Conservation (phyloP, 306 rosid species). For the Gastrolobium bilobum region DNA sequence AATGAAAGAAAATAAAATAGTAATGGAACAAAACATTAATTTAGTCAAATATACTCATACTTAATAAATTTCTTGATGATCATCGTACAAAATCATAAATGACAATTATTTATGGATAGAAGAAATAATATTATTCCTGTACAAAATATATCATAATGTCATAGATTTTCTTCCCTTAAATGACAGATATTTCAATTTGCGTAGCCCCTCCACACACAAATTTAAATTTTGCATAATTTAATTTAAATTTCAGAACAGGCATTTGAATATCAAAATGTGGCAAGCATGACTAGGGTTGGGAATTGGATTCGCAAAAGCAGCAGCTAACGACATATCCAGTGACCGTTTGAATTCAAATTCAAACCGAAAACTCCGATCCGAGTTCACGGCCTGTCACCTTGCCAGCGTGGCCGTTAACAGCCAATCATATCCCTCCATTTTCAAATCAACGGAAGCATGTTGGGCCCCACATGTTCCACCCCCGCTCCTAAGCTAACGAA, state of each 20-base stretch:
- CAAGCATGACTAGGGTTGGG: slow-evolving; percentile 39
- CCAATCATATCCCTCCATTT: slow-evolving; percentile 44
- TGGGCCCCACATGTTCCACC: slow-evolving; percentile 66
- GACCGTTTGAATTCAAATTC: slow-evolving; percentile 87
- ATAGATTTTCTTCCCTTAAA: slow-evolving; percentile 28
- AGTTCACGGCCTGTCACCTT: slow-evolving; percentile 49
- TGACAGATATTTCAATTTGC: neutral
- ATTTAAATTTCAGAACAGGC: neutral
- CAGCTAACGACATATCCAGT: slow-evolving; percentile 56
- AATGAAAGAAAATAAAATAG: too few relatives aligned
- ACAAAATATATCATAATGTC: neutral
- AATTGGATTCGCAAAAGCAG: slow-evolving; percentile 28
- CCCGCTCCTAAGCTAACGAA: slow-evolving; percentile 73
- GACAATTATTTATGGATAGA: neutral
- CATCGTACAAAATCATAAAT: too few relatives aligned
- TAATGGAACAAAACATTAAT: too few relatives aligned
- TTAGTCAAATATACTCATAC: too few relatives aligned
- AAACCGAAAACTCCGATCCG: slow-evolving; percentile 26
- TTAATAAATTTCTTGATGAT: too few relatives aligned
- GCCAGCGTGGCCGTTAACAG: neutral
- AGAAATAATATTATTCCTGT: neutral
- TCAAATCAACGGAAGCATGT: slow-evolving; percentile 11
- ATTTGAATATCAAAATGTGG: neutral
- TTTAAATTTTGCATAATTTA: slow-evolving; percentile 32
- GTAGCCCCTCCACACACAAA: neutral